Evolutionary conservation across 257 asterid species (phyloP), one percentile per base, ranked within the genome.

Genomic region (Solanum piurae): DNA sequence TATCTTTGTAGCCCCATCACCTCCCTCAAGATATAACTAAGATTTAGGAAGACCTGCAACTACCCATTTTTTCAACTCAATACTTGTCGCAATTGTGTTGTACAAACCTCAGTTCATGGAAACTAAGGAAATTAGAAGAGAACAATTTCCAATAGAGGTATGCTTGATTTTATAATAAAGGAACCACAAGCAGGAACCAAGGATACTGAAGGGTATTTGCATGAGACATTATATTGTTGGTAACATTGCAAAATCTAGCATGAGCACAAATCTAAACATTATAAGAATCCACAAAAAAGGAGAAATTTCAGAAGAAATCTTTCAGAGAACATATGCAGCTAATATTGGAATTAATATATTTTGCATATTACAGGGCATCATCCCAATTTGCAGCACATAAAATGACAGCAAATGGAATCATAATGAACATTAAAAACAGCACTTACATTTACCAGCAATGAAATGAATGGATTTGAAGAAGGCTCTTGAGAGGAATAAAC

Each of bases 371-470:
- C 64, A 44, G 9, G 64, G 64, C 14, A 7, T 44, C 84, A 79
- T 34, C 16, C 64, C 64, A 79, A 27, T 42, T 77, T 79, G 84
- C 38, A 79, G 62, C 64, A 79, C 62, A 79, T 49, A 49, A 80
- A 27, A 46, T 79, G 37, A 27, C 29, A 79, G 27, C 85, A 79
- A 80, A 44, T 29, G 16, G 85, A 44, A 46, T 27, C 85, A 80
- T 80, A 31, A 46, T 29, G 42, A 46, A 46, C 40, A 80, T 46
- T 46, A 46, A 44, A 80, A 80, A 38, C 27, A 20, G 68, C 85
- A 89, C 96, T 93, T 93, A 96, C 99, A 89, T 94, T 91, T 12
- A 96, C 93, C 88, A 96, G 98, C 93, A 88, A 91, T 31, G 95
- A 89, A 82, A 93, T 87, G 91, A 94, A 95, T 27, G 99, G 98